Evolutionary conservation across 441 rosid genomes (phyloP).

Genomic region (Bruguiera hainesii): DNA sequence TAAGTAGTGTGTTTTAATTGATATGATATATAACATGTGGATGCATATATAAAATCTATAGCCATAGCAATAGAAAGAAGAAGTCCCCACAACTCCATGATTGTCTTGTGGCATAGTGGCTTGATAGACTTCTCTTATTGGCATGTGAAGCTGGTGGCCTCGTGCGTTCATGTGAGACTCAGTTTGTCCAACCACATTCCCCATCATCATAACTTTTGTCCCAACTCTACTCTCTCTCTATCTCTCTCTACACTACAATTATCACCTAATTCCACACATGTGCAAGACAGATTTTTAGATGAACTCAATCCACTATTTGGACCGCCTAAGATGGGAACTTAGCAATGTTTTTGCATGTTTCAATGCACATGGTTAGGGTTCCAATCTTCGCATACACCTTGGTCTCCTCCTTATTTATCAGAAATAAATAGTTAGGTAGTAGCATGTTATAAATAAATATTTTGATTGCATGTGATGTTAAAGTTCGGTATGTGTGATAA

Average conservation of each 20-base stretch:
- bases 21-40: not conserved
- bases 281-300: not conserved
- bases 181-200: conserved; percentile 34
- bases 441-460: too few relatives aligned
- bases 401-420: too few relatives aligned
- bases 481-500: too few relatives aligned
- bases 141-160: conserved; percentile 32
- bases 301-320: too few relatives aligned
- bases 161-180: conserved; percentile 57
- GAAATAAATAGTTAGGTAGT: too few relatives aligned
- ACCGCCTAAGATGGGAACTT: too few relatives aligned
- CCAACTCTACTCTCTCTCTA: not conserved
- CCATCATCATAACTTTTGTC: conserved; percentile 15
- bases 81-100: conserved; percentile 40
- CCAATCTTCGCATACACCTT: too few relatives aligned
- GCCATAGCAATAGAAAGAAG: not conserved
- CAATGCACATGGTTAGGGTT: too few relatives aligned
- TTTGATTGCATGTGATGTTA: too few relatives aligned
- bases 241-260: conserved; percentile 19
- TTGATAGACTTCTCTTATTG: conserved; percentile 5
- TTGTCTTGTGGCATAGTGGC: conserved; percentile 24
- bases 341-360: too few relatives aligned
- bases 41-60: not conserved
- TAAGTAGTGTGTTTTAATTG: too few relatives aligned
- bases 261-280: conserved; percentile 20